These are phyloP conservation scores for Monilinia laxa DNA, from an alignment of 2,329 filamentous ascomycete genomes.

Conservation along the genomic window DNA sequence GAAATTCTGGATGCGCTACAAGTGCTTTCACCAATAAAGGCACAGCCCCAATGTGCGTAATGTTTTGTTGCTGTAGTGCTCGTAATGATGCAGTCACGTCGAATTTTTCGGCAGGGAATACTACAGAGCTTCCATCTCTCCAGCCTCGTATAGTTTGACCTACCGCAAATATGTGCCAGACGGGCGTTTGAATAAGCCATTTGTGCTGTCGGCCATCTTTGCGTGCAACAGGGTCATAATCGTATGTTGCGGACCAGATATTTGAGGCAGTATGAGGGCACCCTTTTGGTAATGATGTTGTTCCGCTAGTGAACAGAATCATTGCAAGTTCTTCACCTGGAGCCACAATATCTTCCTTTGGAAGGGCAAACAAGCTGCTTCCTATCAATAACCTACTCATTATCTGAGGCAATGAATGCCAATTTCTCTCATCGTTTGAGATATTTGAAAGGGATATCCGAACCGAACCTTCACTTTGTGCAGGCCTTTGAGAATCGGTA, in stretches of 20 bases:
- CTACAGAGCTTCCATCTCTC: conserved; percentile 46
- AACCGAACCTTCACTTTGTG: background rate
- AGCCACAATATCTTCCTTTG: background rate
- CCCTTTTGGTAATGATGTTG: conserved; percentile 30
- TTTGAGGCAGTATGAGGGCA: conserved; percentile 14
- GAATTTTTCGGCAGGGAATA: conserved; percentile 67
- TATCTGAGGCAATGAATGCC: background rate
- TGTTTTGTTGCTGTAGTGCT: conserved; percentile 51
- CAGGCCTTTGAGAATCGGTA: background rate
- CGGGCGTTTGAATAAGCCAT: conserved; percentile 23
- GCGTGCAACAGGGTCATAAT: conserved; percentile 16
- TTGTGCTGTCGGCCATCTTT: conserved; percentile 6
- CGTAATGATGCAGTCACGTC: conserved; percentile 57
- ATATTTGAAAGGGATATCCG: background rate
- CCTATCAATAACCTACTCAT: background rate
- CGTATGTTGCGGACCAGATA: conserved; percentile 15
- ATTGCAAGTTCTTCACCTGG: conserved; percentile 26
- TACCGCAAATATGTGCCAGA: conserved; percentile 24
- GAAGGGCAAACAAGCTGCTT: conserved; percentile 2
- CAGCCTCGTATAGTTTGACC: conserved; percentile 18
- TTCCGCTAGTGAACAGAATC: conserved; percentile 30
- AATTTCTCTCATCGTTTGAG: background rate
- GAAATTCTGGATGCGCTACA: conserved; percentile 13
- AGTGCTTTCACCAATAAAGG: conserved; percentile 62
- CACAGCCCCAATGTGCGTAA: conserved; percentile 53